phyloP scores from a whole-genome alignment of 129 eudicot species.

The Glebionis coronaria region DNA sequence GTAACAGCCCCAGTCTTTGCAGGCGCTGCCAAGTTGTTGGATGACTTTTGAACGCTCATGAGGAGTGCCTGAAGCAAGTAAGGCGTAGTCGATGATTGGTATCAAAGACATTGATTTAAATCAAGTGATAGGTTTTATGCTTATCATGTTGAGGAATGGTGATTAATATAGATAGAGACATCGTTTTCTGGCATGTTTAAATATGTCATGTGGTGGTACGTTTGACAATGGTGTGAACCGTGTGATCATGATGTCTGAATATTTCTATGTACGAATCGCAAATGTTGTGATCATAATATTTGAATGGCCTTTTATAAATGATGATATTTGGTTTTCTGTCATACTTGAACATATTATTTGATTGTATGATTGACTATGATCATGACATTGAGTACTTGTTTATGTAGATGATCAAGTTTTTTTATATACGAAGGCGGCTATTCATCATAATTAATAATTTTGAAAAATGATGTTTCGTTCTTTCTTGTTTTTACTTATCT shows the following conservation, averaged over 20 bases:
- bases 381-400: constrained; percentile 23
- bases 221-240: neutral
- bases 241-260: constrained; percentile 13
- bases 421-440: too few species aligned
- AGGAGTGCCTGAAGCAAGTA: neutral
- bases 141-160: neutral
- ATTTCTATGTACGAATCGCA: neutral
- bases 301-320: too few species aligned
- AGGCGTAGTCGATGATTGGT: neutral
- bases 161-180: neutral
- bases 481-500: too few species aligned
- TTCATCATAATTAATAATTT: too few species aligned
- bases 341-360: neutral
- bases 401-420: constrained; percentile 22
- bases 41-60: neutral
- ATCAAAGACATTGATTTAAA: constrained; percentile 17
- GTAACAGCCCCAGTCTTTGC: constrained; percentile 1
- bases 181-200: constrained; percentile 16
- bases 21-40: neutral
- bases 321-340: too few species aligned
- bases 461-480: too few species aligned
- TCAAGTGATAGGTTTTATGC: constrained; percentile 2
- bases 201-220: constrained; percentile 2
- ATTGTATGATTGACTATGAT: neutral
- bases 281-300: constrained; percentile 9